Percentiles rank a stretch among this genome's conserved stretches.
phyloP scores from a whole-genome alignment of 371 early-diverging fungal genomes.

The Blakeslea trispora region DNA sequence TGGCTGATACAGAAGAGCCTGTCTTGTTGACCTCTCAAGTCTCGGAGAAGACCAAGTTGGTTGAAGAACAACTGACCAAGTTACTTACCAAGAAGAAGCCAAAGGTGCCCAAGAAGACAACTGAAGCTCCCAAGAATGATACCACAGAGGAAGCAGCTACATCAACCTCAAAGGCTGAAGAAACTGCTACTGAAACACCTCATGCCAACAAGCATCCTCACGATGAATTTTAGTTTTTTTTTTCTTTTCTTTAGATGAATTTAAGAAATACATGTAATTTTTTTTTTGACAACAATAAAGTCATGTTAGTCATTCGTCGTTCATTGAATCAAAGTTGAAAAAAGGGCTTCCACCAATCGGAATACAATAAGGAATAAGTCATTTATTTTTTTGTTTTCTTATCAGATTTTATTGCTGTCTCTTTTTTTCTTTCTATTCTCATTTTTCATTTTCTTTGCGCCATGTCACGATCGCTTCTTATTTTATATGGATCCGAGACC shows the following conservation, averaged over 20 bases:
- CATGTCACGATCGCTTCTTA: slow-evolving; percentile 46
- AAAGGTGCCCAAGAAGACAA: slow-evolving; percentile 26
- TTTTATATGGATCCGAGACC: slow-evolving; percentile 85
- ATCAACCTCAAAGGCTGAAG: slow-evolving; percentile 1
- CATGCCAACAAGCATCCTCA: neutral
- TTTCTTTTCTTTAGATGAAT: too few species aligned
- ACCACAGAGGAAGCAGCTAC: slow-evolving; percentile 4
- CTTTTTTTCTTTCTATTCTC: too few species aligned
- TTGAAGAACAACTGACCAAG: slow-evolving; percentile 57
- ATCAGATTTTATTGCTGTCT: neutral
- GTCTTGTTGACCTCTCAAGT: slow-evolving; percentile 61
- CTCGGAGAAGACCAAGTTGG: slow-evolving; percentile 39
- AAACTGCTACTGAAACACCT: neutral
- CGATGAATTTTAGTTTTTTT: neutral
- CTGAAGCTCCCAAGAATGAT: slow-evolving; percentile 11
- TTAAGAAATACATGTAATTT: too few species aligned
- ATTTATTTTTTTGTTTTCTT: neutral
- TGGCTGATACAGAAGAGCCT: slow-evolving; percentile 63
- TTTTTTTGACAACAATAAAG: too few species aligned
- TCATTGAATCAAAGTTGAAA: too few species aligned
- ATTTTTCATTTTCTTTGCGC: neutral
- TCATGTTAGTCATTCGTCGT: too few species aligned
- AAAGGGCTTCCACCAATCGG: too few species aligned
- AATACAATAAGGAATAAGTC: too few species aligned
- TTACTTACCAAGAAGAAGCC: slow-evolving; percentile 65